Evolutionary conservation across 441 rosid genomes (phyloP), one percentile per base, ranked within the genome.

Genomic region (Pelargonium myrrhifolium): DNA sequence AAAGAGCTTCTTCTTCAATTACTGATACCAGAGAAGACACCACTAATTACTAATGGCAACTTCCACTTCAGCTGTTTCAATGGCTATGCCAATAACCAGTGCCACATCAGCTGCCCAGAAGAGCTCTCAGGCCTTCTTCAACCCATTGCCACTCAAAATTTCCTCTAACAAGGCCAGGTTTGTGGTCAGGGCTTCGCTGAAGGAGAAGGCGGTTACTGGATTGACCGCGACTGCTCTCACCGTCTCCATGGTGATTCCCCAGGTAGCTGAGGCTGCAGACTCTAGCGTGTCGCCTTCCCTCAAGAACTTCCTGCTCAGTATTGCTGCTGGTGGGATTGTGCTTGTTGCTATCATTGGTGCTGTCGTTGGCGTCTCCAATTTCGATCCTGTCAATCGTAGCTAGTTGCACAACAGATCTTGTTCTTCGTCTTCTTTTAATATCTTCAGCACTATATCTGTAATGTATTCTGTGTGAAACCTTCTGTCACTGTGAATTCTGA

Each of bases 241-340:
- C 3, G 84, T 95, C 62, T 88, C 95, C 0, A 85, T 92, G 93
- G 65, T 89, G 62, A 76, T 88, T 51, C 98, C 93, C 0, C 86
- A 87, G 61, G 83, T 84, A 3, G 96, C 96, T 45, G 87, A 87
- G 73, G 98, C 96, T 6, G 98, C 91, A 2, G 87, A 68, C 0
- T 2, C 82, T 4, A 82, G 84, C 1, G 66, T 88, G 61, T 76
- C 92, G 58, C 89, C 95, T 1, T 87, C 98, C 9, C 96, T 92
- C 75, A 83, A 88, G 83, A 92, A 89, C 79, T 89, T 89, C 88
- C 80, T 89, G 90, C 90, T 87, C 67, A 89, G 98, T 77, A 85
- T 90, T 65, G 86, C 55, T 1, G 92, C 96, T 7, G 96, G 96
- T 60, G 93, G 95, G 0, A 80, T 82, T 7, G 98, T 88, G 60